Evolutionary conservation across 208 protist species (phyloP).

Genomic region (Leishmania turanica): DNA sequence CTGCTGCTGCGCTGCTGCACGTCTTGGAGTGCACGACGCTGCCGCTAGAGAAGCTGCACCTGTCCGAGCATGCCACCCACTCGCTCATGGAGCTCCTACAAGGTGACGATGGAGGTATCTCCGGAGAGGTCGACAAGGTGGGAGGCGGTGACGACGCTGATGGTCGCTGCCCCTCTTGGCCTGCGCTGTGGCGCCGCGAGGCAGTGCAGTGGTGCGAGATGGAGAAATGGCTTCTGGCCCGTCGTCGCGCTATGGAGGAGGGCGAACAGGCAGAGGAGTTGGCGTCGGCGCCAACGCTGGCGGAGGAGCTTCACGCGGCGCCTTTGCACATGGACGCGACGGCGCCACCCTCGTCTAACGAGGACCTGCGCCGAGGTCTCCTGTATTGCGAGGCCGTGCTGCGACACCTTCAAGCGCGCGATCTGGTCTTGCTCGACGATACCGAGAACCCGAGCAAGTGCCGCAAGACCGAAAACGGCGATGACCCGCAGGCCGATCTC

Average conservation of each 20-base stretch:
- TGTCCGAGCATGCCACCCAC: constrained; percentile 36
- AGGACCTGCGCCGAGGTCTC: constrained; percentile 12
- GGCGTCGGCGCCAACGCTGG: neutral
- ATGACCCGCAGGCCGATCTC: neutral
- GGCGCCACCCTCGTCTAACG: constrained; percentile 1
- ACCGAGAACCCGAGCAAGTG: constrained; percentile 9
- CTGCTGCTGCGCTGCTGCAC: constrained; percentile 26
- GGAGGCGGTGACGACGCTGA: neutral
- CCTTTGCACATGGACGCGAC: neutral
- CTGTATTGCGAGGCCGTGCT: constrained; percentile 22
- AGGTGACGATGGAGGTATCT: constrained; percentile 5
- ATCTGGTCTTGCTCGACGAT: neutral
- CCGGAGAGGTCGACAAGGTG: neutral
- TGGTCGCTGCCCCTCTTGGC: constrained; percentile 4
- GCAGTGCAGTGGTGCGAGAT: constrained; percentile 6
- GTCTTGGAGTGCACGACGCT: constrained; percentile 32
- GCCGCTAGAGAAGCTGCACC: constrained; percentile 25
- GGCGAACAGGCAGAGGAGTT: neutral
- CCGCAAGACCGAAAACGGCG: constrained; percentile 7
- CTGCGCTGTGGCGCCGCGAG: neutral
- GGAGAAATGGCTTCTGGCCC: neutral
- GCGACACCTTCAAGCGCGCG: constrained; percentile 6
- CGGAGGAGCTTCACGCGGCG: neutral
- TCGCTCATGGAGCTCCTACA: constrained; percentile 49
- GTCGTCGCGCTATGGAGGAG: neutral